Evolutionary conservation across 129 eudicot species (phyloP).

Genomic region (Flaveria brownii): DNA sequence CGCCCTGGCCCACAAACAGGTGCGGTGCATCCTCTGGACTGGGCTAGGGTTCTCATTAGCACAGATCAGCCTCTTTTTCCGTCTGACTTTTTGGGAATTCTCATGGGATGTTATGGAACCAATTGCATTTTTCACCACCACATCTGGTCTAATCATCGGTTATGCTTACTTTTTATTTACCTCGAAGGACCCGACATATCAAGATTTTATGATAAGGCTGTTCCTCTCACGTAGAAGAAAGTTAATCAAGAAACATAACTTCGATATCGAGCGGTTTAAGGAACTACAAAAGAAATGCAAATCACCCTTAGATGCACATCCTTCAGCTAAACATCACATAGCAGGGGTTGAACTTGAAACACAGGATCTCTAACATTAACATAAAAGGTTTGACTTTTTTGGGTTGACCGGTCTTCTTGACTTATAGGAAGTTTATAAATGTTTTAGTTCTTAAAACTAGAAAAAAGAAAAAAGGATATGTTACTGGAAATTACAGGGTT

Average conservation of each 20-base stretch:
- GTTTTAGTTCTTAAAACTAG: slow-evolving; percentile 14
- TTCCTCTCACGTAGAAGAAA: slow-evolving; percentile 80
- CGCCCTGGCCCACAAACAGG: slow-evolving; percentile 75
- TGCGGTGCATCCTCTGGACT: slow-evolving; percentile 67
- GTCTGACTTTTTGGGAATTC: slow-evolving; percentile 86
- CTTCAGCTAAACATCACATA: slow-evolving; percentile 34
- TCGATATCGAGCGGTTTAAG: slow-evolving; percentile 49
- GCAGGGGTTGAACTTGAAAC: slow-evolving; percentile 51
- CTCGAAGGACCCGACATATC: slow-evolving; percentile 78
- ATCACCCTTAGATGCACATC: slow-evolving; percentile 42
- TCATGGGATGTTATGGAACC: slow-evolving; percentile 99
- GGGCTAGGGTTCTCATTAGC: slow-evolving; percentile 60
- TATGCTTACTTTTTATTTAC: slow-evolving; percentile 82
- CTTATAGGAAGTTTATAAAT: background rate
- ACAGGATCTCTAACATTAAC: slow-evolving; percentile 48
- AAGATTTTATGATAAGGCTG: slow-evolving; percentile 74
- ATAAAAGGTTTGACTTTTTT: slow-evolving; percentile 20
- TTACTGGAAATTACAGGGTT: slow-evolving; percentile 8
- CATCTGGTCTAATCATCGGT: slow-evolving; percentile 68
- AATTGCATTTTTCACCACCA: slow-evolving; percentile 72
- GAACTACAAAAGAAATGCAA: slow-evolving; percentile 63
- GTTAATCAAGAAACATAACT: slow-evolving; percentile 61
- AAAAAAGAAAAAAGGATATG: background rate
- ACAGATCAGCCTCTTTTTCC: slow-evolving; percentile 85
- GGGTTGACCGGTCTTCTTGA: slow-evolving; percentile 18